Conservation (phyloP, 108 stramenopile species). For the Epithemia pelagica region DNA sequence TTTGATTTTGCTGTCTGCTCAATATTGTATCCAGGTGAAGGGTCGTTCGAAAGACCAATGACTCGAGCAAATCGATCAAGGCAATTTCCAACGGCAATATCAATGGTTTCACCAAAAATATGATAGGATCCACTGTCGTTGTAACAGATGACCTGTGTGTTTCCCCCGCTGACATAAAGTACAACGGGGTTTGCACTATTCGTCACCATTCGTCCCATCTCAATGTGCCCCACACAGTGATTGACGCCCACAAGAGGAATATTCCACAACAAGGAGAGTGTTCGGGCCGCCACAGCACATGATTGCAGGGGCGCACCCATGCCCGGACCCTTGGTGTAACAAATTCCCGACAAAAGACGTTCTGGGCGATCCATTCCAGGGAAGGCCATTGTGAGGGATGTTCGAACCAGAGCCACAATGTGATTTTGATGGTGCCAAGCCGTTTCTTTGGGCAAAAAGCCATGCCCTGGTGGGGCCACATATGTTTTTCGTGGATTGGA, state of each 20-base stretch:
- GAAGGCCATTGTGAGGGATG: conserved; percentile 85
- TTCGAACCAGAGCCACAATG: conserved; percentile 85
- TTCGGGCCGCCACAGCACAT: conserved; percentile 88
- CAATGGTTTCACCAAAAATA: conserved; percentile 99
- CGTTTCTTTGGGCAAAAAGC: conserved; percentile 97
- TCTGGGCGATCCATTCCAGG: conserved; percentile 38
- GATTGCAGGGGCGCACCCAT: conserved; percentile 97
- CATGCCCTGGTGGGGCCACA: conserved; percentile 90
- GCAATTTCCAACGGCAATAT: conserved; percentile 99
- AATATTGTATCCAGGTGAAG: conserved; percentile 97
- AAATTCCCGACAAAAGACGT: conserved; percentile 49
- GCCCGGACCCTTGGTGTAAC: conserved; percentile 95
- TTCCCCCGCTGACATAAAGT: conserved; percentile 96
- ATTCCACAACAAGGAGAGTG: conserved; percentile 81
- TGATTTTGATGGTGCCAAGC: conserved; percentile 95
- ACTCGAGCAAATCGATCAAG: conserved; percentile 97
- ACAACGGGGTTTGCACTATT: conserved; percentile 87
- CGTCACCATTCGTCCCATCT: conserved; percentile 98
- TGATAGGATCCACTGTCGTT: conserved; percentile 77
- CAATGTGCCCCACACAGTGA: conserved; percentile 99
- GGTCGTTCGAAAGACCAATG: conserved; percentile 93
- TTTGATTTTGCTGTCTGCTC: conserved; percentile 90
- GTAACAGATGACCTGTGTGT: conserved; percentile 98
- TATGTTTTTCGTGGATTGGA: conserved; percentile 94
- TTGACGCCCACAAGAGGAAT: conserved; percentile 93